Percentiles rank a stretch among this genome's conserved stretches.
Conservation (phyloP, 2,329 filamentous ascomycete species). For the Aspergillus pseudoviridinutans region DNA sequence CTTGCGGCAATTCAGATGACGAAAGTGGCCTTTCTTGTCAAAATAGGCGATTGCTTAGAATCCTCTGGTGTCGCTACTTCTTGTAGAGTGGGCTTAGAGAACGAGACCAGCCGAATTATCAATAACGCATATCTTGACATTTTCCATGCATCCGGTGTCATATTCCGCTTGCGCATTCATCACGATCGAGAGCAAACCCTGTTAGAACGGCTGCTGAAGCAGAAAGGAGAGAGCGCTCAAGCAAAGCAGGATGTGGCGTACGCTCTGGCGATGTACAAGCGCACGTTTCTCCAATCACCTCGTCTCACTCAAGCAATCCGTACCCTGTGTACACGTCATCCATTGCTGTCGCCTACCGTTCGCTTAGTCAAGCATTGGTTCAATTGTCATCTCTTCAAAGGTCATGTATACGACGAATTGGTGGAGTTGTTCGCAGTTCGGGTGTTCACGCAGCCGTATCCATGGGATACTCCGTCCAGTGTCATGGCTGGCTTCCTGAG, state of each 20-base stretch:
- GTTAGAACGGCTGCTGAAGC: slow-evolving; percentile 72
- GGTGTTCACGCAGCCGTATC: slow-evolving; percentile 75
- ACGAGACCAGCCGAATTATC: slow-evolving; percentile 61
- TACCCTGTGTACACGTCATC: slow-evolving; percentile 74
- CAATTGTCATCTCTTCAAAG: slow-evolving; percentile 70
- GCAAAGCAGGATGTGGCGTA: slow-evolving; percentile 65
- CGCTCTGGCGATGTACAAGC: slow-evolving; percentile 67
- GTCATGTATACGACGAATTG: slow-evolving; percentile 73
- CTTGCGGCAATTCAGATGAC: slow-evolving; percentile 86
- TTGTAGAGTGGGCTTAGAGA: slow-evolving; percentile 76
- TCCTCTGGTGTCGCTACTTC: slow-evolving; percentile 57
- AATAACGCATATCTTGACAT: slow-evolving; percentile 84
- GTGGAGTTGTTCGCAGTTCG: slow-evolving; percentile 78
- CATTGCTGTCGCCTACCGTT: slow-evolving; percentile 75
- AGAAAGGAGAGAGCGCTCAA: slow-evolving; percentile 63
- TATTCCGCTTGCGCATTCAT: slow-evolving; percentile 82
- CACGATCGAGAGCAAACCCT: slow-evolving; percentile 82
- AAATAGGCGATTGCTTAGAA: slow-evolving; percentile 68
- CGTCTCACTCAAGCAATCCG: slow-evolving; percentile 78
- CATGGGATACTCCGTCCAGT: slow-evolving; percentile 74
- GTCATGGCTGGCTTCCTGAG: slow-evolving; percentile 76
- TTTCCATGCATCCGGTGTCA: slow-evolving; percentile 64
- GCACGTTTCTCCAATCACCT: slow-evolving; percentile 67
- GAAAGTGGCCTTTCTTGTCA: slow-evolving; percentile 80
- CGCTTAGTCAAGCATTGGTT: slow-evolving; percentile 90